Base-by-base conservation (phyloP, 2,329 filamentous ascomycete species). In the Xylaria sp. region DNA sequence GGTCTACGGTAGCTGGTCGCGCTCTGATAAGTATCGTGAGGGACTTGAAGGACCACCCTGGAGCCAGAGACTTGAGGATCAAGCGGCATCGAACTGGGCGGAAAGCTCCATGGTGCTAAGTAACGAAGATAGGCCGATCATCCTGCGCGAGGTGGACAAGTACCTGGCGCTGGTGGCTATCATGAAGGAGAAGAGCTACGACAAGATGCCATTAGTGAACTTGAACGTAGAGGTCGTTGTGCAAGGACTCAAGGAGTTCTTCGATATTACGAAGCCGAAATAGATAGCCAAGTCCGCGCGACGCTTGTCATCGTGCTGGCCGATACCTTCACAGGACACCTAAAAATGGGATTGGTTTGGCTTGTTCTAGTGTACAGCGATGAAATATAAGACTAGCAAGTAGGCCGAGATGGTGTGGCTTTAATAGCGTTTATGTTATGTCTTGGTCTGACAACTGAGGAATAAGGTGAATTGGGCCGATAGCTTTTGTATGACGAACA, bases 181-280 rank as follows among this genome's bases (percentile, higher is more conserved):
- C 71, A 94, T 95, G 92, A 92, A 91, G 78, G 92, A 95, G 77
- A 92, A 92, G 63, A 92, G 90, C 33, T 93, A 93, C 74, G 91
- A 94, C 77, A 93, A 92, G 83, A 93, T 95, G 83, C 91, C 92
- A 4, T 83, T 94, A 70, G 92, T 97, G 70, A 93, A 94, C 74
- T 93, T 95, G 88, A 96, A 97, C 75, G 92, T 95, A 2, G 91
- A 93, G 75, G 90, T 93, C 0, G 91, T 94, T 38, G 92, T 94
- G 59, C 89, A 92, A 75, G 93, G 93, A 0, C 80, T 97, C 76
- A 89, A 89, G 46, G 89, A 94, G 77, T 93, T 96, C 71, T 96
- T 96, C 75, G 87, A 90, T 75, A 90, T 92, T 68, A 91, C 89
- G 9, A 90, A 89, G 78, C 83, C 85, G 63, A 87, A 75, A 76